Conservation (phyloP, 108 stramenopile genomes). For the Pseudonitzschia multiseries region DNA sequence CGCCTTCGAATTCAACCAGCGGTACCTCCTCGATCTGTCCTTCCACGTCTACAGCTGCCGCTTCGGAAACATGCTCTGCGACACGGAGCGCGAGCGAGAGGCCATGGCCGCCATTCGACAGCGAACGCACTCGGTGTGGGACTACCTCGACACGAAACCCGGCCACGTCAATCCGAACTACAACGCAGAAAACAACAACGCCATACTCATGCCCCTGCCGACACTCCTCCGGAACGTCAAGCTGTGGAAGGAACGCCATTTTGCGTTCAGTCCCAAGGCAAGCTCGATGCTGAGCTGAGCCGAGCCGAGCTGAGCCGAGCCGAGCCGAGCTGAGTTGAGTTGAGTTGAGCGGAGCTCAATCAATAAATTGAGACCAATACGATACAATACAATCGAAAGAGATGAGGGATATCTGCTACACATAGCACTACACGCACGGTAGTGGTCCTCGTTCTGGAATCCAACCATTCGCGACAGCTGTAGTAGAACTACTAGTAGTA, state of each 20-base stretch:
- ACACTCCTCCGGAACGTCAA: conserved; percentile 74
- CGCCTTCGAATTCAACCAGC: conserved; percentile 84
- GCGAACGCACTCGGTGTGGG: conserved; percentile 84
- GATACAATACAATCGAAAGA: too few relatives aligned
- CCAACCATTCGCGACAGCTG: too few relatives aligned
- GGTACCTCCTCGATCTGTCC: conserved; percentile 70
- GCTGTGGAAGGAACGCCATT: conserved; percentile 77
- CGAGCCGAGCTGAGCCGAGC: too few relatives aligned
- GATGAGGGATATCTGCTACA: too few relatives aligned
- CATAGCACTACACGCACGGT: too few relatives aligned
- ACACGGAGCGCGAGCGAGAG: conserved; percentile 88
- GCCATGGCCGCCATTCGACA: conserved; percentile 74
- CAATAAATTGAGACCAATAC: too few relatives aligned
- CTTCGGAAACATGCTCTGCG: conserved; percentile 93
- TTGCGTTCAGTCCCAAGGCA: conserved; percentile 67
- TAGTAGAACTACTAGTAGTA: too few relatives aligned
- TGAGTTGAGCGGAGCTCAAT: too few relatives aligned
- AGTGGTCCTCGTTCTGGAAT: too few relatives aligned
- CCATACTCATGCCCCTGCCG: conserved; percentile 79
- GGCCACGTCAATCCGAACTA: conserved; percentile 19
- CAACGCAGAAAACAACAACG: conserved; percentile 40
- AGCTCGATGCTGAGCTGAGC: conserved; percentile 1
- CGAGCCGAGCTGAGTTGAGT: too few relatives aligned
- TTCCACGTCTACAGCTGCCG: conserved; percentile 91
- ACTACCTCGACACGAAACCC: conserved; percentile 58